Conservation (phyloP, 345 rosid species). For the Aegle marmelos region DNA sequence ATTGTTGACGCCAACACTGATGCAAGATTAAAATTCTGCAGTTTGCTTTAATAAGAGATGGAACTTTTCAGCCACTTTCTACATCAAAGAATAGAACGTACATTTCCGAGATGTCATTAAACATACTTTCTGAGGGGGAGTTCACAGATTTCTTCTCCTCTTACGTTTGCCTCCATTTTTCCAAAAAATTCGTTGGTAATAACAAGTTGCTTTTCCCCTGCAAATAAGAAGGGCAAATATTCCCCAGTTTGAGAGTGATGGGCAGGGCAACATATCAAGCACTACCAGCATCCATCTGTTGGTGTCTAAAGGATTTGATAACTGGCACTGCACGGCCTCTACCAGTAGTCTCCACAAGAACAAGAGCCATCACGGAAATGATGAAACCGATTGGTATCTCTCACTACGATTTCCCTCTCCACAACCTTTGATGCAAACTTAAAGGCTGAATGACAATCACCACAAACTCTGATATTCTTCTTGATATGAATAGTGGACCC, state of each 20-base stretch:
- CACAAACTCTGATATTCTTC: slow-evolving; percentile 70
- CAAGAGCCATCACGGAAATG: slow-evolving; percentile 57
- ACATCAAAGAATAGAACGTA: neutral
- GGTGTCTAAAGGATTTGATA: too few relatives aligned
- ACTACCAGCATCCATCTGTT: too few relatives aligned
- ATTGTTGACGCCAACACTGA: too few relatives aligned
- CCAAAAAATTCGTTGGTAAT: too few relatives aligned
- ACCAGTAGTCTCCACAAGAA: slow-evolving; percentile 69
- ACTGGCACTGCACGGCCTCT: slow-evolving; percentile 12
- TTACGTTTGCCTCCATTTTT: too few relatives aligned
- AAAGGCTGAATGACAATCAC: slow-evolving; percentile 67
- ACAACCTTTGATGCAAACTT: slow-evolving; percentile 52
- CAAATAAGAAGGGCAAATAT: neutral
- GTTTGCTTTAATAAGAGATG: too few relatives aligned
- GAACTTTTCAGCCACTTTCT: neutral
- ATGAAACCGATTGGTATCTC: slow-evolving; percentile 71
- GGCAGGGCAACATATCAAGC: too few relatives aligned
- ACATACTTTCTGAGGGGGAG: too few relatives aligned
- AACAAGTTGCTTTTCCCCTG: neutral
- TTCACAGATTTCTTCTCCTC: too few relatives aligned
- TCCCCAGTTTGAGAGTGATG: too few relatives aligned
- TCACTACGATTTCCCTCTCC: slow-evolving; percentile 52
- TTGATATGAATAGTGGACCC: slow-evolving; percentile 57
- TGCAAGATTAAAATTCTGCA: too few relatives aligned
- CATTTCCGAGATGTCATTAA: neutral